A percentile compares a stretch with the other conserved stretches of the same genome.
phyloP scores from a whole-genome alignment of 2,329 filamentous ascomycete genomes.

The Fusarium temperatum region DNA sequence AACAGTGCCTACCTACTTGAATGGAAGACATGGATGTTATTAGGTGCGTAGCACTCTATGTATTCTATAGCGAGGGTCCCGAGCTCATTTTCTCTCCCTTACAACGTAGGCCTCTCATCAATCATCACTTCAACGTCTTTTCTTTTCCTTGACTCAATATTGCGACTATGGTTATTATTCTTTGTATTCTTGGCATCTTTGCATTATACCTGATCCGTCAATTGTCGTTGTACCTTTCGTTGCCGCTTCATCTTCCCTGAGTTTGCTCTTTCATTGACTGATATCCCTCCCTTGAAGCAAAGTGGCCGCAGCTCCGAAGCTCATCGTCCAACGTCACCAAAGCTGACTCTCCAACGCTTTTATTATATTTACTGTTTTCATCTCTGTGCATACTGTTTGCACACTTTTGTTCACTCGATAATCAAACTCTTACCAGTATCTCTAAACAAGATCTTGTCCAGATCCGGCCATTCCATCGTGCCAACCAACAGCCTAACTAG shows the following conservation, averaged over 20 bases:
- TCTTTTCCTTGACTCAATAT: background rate
- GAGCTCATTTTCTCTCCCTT: conserved; percentile 30
- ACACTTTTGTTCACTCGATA: conserved; percentile 4
- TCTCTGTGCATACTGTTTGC: conserved; percentile 4
- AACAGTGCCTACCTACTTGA: background rate
- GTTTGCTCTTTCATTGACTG: background rate
- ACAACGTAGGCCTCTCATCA: conserved; percentile 13
- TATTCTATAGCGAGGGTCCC: background rate
- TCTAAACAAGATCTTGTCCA: background rate
- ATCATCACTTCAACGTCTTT: background rate
- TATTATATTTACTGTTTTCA: background rate
- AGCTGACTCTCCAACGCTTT: background rate
- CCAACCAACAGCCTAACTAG: conserved; percentile 15
- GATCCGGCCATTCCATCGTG: conserved; percentile 23
- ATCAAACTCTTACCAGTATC: conserved; percentile 6
- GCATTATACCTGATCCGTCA: conserved; percentile 29
- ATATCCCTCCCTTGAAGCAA: conserved; percentile 1
- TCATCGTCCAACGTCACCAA: conserved; percentile 1
- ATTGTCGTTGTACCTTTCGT: conserved; percentile 28
- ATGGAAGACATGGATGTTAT: background rate
- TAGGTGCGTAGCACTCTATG: background rate
- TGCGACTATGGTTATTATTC: conserved; percentile 36
- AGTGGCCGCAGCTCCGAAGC: conserved; percentile 16
- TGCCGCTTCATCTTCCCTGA: conserved; percentile 28
- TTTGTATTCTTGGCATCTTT: conserved; percentile 29